Percentiles rank a stretch among this genome's conserved stretches.
Conservation (phyloP, 768 basidiomycete species). For the Tephrocybe sp. region DNA sequence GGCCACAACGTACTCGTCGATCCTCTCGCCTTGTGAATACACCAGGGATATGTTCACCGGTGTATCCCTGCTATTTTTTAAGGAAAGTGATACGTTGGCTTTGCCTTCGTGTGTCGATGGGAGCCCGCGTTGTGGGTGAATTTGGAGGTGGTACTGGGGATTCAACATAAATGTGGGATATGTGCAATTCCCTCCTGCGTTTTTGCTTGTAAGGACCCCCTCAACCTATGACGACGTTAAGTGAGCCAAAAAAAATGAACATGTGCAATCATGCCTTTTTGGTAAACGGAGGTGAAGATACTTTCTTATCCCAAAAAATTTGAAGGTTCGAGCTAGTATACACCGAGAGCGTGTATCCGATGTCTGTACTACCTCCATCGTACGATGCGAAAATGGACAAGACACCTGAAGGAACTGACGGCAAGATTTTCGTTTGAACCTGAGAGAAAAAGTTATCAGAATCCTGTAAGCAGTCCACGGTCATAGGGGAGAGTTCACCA, state of each 20-base stretch:
- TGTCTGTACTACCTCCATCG: constrained; percentile 60
- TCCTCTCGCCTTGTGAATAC: constrained; percentile 74
- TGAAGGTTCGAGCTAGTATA: constrained; percentile 41
- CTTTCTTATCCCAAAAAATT: constrained; percentile 49
- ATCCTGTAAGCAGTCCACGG: background rate
- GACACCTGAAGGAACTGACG: constrained; percentile 33
- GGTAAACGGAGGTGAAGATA: constrained; percentile 36
- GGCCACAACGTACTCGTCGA: constrained; percentile 64
- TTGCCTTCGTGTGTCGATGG: constrained; percentile 25
- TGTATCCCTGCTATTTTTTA: constrained; percentile 61
- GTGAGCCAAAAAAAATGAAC: background rate
- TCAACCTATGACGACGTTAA: constrained; percentile 43
- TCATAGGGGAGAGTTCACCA: constrained; percentile 28
- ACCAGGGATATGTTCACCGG: constrained; percentile 74
- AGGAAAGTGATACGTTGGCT: constrained; percentile 40
- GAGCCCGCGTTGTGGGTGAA: constrained; percentile 40
- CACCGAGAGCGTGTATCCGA: constrained; percentile 69
- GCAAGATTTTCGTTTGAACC: constrained; percentile 36
- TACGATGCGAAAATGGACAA: constrained; percentile 66
- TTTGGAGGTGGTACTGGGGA: constrained; percentile 78
- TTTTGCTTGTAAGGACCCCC: constrained; percentile 64
- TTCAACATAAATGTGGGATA: constrained; percentile 85
- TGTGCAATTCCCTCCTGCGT: constrained; percentile 82
- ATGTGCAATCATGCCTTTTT: constrained; percentile 31
- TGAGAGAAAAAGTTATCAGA: constrained; percentile 17